phyloP scores from a whole-genome alignment of 1,284 basidiomycete species.

The Leucoagaricus sp. region DNA sequence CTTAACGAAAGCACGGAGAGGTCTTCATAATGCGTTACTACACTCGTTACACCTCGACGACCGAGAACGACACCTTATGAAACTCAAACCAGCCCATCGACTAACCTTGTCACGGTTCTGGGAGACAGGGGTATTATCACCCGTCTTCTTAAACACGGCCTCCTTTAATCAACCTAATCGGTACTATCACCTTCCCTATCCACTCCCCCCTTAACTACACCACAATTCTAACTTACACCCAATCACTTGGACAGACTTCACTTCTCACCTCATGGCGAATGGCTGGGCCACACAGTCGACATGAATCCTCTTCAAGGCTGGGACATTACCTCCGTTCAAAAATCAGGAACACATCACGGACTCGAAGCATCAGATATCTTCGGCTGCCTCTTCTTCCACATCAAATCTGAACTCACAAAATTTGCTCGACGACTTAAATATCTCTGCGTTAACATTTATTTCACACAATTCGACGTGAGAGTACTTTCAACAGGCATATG shows the following conservation, averaged over 20 bases:
- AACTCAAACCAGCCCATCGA: constrained; percentile 38
- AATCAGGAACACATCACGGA: constrained; percentile 32
- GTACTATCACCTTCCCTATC: constrained; percentile 21
- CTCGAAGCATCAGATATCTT: constrained; percentile 39
- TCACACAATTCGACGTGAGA: constrained; percentile 41
- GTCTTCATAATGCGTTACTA: constrained; percentile 31
- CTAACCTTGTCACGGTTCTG: constrained; percentile 37
- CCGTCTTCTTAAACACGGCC: constrained; percentile 35
- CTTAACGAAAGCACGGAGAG: constrained; percentile 29
- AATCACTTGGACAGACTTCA: constrained; percentile 35
- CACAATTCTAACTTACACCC: neutral
- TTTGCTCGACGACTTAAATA: constrained; percentile 40
- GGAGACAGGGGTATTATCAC: constrained; percentile 39
- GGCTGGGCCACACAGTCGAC: constrained; percentile 31
- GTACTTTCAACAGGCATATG: constrained; percentile 40
- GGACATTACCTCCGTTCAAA: constrained; percentile 33
- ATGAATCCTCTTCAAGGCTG: constrained; percentile 40
- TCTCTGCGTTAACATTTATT: constrained; percentile 38
- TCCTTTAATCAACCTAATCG: constrained; percentile 41
- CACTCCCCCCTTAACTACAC: too few relatives aligned
- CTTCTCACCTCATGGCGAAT: constrained; percentile 39
- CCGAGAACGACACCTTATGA: constrained; percentile 33
- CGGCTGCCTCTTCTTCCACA: constrained; percentile 46
- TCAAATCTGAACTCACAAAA: constrained; percentile 40
- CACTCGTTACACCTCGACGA: constrained; percentile 34